Base-by-base conservation (phyloP, 345 rosid genomes). In the Rhodomyrtus tomentosa region DNA sequence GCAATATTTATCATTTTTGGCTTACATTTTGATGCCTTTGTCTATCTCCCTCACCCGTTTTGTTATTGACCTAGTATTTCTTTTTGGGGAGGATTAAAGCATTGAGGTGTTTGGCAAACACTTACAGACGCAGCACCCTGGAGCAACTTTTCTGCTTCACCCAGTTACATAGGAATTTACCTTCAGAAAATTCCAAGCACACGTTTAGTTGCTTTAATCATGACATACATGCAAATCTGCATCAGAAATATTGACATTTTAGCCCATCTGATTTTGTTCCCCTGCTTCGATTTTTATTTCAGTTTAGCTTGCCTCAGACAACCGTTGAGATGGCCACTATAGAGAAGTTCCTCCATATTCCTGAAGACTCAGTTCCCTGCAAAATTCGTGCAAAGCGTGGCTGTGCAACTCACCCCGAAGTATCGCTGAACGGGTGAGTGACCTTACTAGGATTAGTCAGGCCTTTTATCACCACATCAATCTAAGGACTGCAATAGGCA, bases 321-420 rank as follows among this genome's bases (percentile, higher is more conserved):
- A 80, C 92, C 84, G 90, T 94, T 86, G 98, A 97, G 90, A 94
- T 97, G 92, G 95, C 94, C 54, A 84, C 95, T 56, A 90, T 95
- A 92, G 98, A 95, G 86, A 94, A 90, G 85, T 82, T 97, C 82
- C 86, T 94, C 82, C 90, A 95, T 36, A 94, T 94, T 83, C 98
- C 99, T 25, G 98, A 97, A 89, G 98, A 95, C 81, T 95, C 99
- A 29, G 94, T 95, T 83, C 96, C 98, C 52, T 95, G 98, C 91
- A 95, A 91, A 89, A 87, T 92, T 81, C 98, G 99, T 68, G 98
- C 99, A 49, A 97, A 94, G 89, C 98, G 98, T 42, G 99, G 99
- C 21, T 94, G 86, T 80, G 98, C 99, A 45, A 97, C 99, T 84
- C 99, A 97, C 82, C 99, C 1, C 94, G 99, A 81, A 97, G 99